Conservation (phyloP, 2,329 filamentous ascomycete genomes). For the Scedosporium aurantiacum region DNA sequence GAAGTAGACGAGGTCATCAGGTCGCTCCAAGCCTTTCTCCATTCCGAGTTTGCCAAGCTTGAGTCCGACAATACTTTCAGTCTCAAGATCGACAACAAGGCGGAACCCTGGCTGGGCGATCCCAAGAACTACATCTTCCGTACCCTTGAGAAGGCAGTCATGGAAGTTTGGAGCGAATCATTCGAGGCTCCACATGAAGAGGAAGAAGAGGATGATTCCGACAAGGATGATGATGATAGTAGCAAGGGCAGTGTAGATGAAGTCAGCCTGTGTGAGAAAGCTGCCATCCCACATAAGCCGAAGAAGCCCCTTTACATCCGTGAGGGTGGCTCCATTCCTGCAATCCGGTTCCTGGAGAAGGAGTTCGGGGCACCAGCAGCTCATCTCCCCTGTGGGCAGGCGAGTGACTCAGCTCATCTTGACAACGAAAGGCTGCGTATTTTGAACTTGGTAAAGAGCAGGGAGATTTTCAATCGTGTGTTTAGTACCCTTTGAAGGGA, state of each 20-base stretch:
- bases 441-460: constrained; percentile 78
- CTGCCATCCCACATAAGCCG: constrained; percentile 18
- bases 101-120: constrained; percentile 93
- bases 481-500: constrained; percentile 38
- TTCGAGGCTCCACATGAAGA: constrained; percentile 19
- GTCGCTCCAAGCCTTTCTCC: constrained; percentile 55
- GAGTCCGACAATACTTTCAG: constrained; percentile 71
- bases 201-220: neutral
- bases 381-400: constrained; percentile 87
- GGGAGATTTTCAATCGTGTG: constrained; percentile 81
- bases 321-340: constrained; percentile 90
- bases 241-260: neutral
- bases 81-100: constrained; percentile 81
- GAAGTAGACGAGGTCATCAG: constrained; percentile 68
- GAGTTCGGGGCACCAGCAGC: constrained; percentile 85
- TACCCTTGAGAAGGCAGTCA: constrained; percentile 74
- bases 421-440: constrained; percentile 90
- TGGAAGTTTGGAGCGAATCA: constrained; percentile 66
- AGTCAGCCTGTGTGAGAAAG: neutral
- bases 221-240: neutral
- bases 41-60: constrained; percentile 60
- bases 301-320: constrained; percentile 80
- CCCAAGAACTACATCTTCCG: constrained; percentile 84
- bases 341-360: constrained; percentile 88
- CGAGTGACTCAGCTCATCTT: constrained; percentile 86